Evolutionary conservation across 768 basidiomycete species (phyloP).

Genomic region (Grammothele lineata): DNA sequence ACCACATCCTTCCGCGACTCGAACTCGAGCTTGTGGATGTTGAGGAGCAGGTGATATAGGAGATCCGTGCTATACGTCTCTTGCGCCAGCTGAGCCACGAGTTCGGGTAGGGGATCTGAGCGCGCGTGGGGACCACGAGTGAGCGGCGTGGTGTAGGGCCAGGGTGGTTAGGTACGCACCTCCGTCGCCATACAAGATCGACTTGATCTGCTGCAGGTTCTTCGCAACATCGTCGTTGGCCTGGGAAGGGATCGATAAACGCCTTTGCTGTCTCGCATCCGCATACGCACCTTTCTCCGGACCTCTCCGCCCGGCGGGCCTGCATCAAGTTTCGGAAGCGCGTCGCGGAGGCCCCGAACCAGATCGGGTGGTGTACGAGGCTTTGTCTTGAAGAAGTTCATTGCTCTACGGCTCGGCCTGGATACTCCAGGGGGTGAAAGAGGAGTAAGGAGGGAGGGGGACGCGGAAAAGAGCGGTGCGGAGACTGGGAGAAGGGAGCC

Average conservation of each 20-base stretch:
- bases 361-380: slow-evolving; percentile 84
- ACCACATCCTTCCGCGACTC: slow-evolving; percentile 87
- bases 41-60: slow-evolving; percentile 71
- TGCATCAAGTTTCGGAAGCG: slow-evolving; percentile 70
- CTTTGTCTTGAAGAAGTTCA: slow-evolving; percentile 98
- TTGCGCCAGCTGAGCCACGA: slow-evolving; percentile 91
- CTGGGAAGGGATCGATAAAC: slow-evolving; percentile 35
- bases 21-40: slow-evolving; percentile 88
- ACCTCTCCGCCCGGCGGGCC: slow-evolving; percentile 73
- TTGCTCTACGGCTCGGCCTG: slow-evolving; percentile 25
- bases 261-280: background rate
- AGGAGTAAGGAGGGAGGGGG: background rate
- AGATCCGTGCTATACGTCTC: slow-evolving; percentile 93
- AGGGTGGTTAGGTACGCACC: slow-evolving; percentile 43
- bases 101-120: slow-evolving; percentile 79
- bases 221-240: slow-evolving; percentile 87
- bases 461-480: background rate
- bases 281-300: slow-evolving; percentile 64
- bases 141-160: background rate
- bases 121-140: slow-evolving; percentile 1
- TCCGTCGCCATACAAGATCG: slow-evolving; percentile 81
- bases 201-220: slow-evolving; percentile 87
- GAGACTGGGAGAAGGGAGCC: background rate
- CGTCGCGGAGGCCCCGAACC: slow-evolving; percentile 75
- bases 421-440: background rate